These are phyloP conservation scores for Suillus subalutaceus DNA, from an alignment of 768 basidiomycete genomes.

Conservation along the genomic window DNA sequence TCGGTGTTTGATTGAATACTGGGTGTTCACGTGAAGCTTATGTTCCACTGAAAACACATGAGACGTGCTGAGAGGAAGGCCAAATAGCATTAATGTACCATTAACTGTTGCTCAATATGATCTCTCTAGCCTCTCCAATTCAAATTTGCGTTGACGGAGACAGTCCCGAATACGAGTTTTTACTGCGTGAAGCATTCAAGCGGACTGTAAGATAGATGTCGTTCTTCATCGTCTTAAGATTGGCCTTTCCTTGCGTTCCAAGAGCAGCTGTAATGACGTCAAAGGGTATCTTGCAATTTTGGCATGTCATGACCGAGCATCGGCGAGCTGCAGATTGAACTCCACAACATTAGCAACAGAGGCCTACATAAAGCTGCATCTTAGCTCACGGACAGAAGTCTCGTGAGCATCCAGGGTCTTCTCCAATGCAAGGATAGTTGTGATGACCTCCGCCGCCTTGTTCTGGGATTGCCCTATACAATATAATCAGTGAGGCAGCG, in stretches of 20 bases:
- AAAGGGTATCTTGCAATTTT: conserved; percentile 1
- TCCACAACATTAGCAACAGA: background rate
- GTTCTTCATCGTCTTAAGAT: background rate
- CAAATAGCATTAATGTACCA: conserved; percentile 13
- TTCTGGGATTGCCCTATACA: conserved; percentile 5
- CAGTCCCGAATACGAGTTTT: conserved; percentile 18
- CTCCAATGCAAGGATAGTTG: conserved; percentile 9
- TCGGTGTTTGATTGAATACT: conserved; percentile 23
- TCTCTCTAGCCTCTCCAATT: conserved; percentile 18
- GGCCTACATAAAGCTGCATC: conserved; percentile 4
- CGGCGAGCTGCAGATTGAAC: conserved; percentile 4
- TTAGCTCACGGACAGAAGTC: conserved; percentile 6
- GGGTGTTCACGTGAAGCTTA: conserved; percentile 28
- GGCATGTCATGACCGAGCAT: background rate
- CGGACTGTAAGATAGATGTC: conserved; percentile 1
- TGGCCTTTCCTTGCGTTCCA: background rate
- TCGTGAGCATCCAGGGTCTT: background rate
- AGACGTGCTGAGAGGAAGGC: conserved; percentile 20
- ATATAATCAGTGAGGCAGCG: background rate
- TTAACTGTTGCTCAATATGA: conserved; percentile 11
- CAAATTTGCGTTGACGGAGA: conserved; percentile 20
- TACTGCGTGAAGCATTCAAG: conserved; percentile 22
- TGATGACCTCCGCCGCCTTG: conserved; percentile 10
- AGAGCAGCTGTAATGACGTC: background rate
- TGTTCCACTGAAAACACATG: conserved; percentile 26